Base-by-base conservation (phyloP, 139 green algal species). In the Pleodorina starrii region DNA sequence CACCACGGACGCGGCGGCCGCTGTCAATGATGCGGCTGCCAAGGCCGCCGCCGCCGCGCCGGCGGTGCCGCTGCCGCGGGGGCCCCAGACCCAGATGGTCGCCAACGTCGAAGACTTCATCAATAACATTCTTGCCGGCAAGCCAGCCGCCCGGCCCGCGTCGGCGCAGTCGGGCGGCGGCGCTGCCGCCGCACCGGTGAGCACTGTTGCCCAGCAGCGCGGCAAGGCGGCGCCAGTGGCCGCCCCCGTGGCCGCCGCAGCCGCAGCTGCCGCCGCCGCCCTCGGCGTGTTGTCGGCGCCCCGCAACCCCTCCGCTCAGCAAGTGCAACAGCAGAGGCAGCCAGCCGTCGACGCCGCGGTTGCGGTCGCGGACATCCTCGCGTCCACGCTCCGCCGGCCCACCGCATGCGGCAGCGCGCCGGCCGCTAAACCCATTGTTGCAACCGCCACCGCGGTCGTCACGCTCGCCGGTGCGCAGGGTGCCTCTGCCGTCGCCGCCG, bases 51-150 rank as follows among this genome's bases (percentile, higher is more conserved):
- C 57, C 57, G 69, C 69, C 38, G 29, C 42, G n/a, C 29, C 27
- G 25, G 1, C 29, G 42, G 6, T 40, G 21, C 43, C 42, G 27
- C 43, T 69, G 27, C 51, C 51, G 23, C 35, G 63, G 5, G 27
- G 38, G 21, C 17, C 42, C 4, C 48, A 48, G 40, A 42, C 66
- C 4, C 85, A 90, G 43, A 90, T 90, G 85, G 85, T 90, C 19
- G 51, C 76, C 1, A 79, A 90, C 57, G 73, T 90, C 5, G 85
- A 85, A 54, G 85, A 79, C 43, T 90, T 90, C 51, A 90, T 90
- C 40, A 78, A 85, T 73, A 90, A 76, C 74, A 90, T 90, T 42
- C 54, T 90, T 14, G 73, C 85, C 7, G 23, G 59, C 27, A 63
- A 11, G 12, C 57, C 54, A 46, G 23, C 38, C 25, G 50, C 77